phyloP scores from a whole-genome alignment of 139 green algal genomes.

The Tetraselmis chui region DNA sequence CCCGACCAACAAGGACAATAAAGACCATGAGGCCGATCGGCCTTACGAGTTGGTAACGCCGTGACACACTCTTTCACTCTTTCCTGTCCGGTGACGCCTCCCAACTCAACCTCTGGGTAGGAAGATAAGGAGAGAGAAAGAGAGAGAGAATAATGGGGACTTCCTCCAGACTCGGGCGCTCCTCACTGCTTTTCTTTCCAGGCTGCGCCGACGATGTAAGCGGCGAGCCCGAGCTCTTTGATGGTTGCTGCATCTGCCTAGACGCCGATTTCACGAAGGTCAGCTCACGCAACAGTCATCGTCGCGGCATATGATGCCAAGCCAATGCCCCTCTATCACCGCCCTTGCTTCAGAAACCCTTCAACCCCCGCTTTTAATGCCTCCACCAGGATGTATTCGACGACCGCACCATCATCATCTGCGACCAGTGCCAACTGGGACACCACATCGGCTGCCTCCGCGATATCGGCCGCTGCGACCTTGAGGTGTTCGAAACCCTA shows the following conservation, averaged over 20 bases:
- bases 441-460: conserved; percentile 79
- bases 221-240: background rate
- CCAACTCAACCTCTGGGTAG: too few relatives aligned
- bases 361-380: background rate
- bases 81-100: too few relatives aligned
- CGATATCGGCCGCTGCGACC: conserved; percentile 11
- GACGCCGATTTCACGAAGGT: background rate
- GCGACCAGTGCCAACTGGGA: conserved; percentile 92
- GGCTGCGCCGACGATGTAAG: background rate
- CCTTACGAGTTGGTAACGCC: too few relatives aligned
- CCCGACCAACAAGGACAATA: too few relatives aligned
- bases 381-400: conserved; percentile 67
- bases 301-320: background rate
- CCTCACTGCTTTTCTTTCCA: background rate
- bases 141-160: too few relatives aligned
- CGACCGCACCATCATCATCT: conserved; percentile 85
- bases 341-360: background rate
- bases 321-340: too few relatives aligned
- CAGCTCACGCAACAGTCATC: background rate
- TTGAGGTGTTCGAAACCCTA: background rate
- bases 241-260: background rate
- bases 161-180: background rate
- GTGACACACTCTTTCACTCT: too few relatives aligned
- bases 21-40: too few relatives aligned
- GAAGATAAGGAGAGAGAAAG: too few relatives aligned